Evolutionary conservation across 257 asterid species (phyloP).

Genomic region (Coffea eugenioides): DNA sequence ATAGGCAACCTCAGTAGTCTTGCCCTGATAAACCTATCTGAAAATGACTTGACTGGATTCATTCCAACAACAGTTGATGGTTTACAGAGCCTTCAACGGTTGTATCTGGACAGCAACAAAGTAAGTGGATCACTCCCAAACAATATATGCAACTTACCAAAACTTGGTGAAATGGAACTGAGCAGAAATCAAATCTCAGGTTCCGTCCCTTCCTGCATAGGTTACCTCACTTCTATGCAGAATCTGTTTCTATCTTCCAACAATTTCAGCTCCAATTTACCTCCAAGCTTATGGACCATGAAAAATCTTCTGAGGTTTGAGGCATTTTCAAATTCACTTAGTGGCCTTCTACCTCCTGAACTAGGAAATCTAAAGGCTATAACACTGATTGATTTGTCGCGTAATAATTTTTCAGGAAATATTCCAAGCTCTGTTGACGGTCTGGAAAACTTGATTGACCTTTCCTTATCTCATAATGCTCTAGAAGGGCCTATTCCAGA

Average conservation of each 20-base stretch:
- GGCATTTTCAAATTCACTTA: slow-evolving; percentile 1
- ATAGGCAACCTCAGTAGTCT: slow-evolving; percentile 1
- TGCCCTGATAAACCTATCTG: neutral
- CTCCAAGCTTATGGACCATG: slow-evolving; percentile 1
- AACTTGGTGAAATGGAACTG: neutral
- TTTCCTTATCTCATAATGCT: neutral
- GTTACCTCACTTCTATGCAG: neutral
- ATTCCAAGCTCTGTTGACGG: neutral
- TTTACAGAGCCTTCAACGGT: slow-evolving; percentile 8
- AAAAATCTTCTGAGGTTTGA: neutral
- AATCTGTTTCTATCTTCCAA: neutral
- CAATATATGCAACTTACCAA: neutral
- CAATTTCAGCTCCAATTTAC: neutral
- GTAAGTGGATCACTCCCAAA: slow-evolving; percentile 3
- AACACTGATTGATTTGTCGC: neutral
- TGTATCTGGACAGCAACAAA: slow-evolving; percentile 4
- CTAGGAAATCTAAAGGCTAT: slow-evolving; percentile 6
- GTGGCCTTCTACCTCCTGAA: slow-evolving; percentile 14
- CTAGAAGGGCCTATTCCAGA: slow-evolving; percentile 18
- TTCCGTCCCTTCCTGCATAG: neutral
- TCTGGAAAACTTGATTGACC: neutral
- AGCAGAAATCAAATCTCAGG: neutral
- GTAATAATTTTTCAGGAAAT: slow-evolving; percentile 3
- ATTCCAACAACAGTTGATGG: slow-evolving; percentile 2
- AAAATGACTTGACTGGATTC: slow-evolving; percentile 4